Evolutionary conservation across 2,329 filamentous ascomycete genomes (phyloP).

Genomic region (Chaetomiaceae sp.): DNA sequence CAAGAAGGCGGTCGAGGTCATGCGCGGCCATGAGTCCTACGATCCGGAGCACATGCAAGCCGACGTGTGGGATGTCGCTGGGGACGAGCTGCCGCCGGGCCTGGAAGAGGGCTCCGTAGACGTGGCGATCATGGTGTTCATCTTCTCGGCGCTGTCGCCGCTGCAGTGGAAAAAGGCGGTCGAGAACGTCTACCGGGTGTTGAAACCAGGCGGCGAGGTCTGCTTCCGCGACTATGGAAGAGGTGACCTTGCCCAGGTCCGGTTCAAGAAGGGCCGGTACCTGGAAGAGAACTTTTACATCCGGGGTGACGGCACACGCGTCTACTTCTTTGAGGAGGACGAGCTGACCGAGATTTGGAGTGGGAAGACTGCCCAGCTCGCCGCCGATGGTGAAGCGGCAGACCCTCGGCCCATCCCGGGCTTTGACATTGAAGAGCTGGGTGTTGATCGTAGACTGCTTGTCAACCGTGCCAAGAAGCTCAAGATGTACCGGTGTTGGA

Average conservation of each 20-base stretch:
- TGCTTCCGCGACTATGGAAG: conserved; percentile 95
- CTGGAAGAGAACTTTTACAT: conserved; percentile 98
- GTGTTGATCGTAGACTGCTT: conserved; percentile 79
- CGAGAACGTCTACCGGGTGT: conserved; percentile 70
- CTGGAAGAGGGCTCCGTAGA: conserved; percentile 77
- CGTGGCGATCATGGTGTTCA: conserved; percentile 91
- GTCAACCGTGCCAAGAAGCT: conserved; percentile 86
- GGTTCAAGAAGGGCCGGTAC: conserved; percentile 93
- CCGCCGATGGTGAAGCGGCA: conserved; percentile 22
- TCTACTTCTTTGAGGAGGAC: conserved; percentile 93
- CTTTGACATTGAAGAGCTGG: conserved; percentile 74
- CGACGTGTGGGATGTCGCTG: conserved; percentile 90
- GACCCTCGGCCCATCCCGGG: conserved; percentile 42
- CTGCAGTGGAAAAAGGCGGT: conserved; percentile 79
- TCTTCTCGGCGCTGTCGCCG: conserved; percentile 88
- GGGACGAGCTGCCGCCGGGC: conserved; percentile 67
- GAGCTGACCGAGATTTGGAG: conserved; percentile 79
- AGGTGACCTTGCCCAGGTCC: conserved; percentile 91
- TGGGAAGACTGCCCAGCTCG: conserved; percentile 33
- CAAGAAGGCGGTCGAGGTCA: conserved; percentile 89
- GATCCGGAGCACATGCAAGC: conserved; percentile 68
- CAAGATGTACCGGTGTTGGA: conserved; percentile 99
- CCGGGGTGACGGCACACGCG: conserved; percentile 86
- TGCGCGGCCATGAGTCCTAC: conserved; percentile 75
- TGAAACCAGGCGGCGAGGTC: conserved; percentile 90